These are phyloP conservation scores for Apophysomyces sp. DNA, from an alignment of 371 early-diverging fungal genomes.

Conservation along the genomic window DNA sequence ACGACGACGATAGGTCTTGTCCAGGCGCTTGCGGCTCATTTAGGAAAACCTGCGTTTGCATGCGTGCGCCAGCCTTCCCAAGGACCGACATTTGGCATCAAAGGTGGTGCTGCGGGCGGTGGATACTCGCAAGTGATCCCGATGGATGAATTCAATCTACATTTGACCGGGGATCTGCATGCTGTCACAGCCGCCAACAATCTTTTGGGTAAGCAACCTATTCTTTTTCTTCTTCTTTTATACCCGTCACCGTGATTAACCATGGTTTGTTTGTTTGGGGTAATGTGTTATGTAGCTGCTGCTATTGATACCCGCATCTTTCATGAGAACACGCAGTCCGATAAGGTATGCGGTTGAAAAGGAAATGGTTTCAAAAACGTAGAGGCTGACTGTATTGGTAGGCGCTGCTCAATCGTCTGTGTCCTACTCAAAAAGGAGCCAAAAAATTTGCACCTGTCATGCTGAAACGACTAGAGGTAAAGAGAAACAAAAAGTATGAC, in stretches of 20 bases:
- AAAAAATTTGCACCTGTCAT: slow-evolving; percentile 82
- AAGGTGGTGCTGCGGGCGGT: slow-evolving; percentile 96
- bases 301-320: slow-evolving; percentile 95
- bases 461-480: slow-evolving; percentile 66
- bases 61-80: slow-evolving; percentile 96
- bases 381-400: no score
- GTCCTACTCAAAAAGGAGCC: slow-evolving; percentile 81
- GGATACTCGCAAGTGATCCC: slow-evolving; percentile 97
- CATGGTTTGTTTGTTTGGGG: no score
- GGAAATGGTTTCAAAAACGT: no score
- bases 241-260: no score
- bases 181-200: slow-evolving; percentile 96
- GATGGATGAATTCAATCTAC: slow-evolving; percentile 96
- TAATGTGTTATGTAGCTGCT: slow-evolving; percentile 62
- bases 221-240: slow-evolving; percentile 1
- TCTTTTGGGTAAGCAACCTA: slow-evolving; percentile 43
- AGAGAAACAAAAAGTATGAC: slow-evolving; percentile 19
- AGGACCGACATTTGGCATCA: slow-evolving; percentile 97
- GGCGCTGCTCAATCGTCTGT: slow-evolving; percentile 83
- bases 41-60: slow-evolving; percentile 80
- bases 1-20: slow-evolving; percentile 90
- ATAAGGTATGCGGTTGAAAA: slow-evolving; percentile 33
- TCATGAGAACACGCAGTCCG: slow-evolving; percentile 88
- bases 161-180: slow-evolving; percentile 95
- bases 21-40: slow-evolving; percentile 90